Evolutionary conservation across 2,329 filamentous ascomycete genomes (phyloP), one percentile per base, ranked within the genome.

Genomic region (Colletotrichum tofieldiae): DNA sequence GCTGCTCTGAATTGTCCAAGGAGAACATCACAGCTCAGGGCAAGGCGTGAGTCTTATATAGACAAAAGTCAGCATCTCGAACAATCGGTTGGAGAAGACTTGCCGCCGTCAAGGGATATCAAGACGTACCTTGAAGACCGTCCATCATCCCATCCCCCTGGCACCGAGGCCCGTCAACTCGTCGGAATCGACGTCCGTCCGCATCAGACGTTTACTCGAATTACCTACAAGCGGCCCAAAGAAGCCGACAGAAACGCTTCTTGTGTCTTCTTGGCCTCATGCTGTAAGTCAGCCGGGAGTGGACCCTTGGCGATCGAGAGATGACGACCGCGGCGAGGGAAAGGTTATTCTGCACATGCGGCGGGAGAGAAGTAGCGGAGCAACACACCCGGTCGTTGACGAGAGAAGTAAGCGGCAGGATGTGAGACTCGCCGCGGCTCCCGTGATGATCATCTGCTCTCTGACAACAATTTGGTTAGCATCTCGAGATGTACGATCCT

Each of bases 31-130:
- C 32, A 51, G 39, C n/a, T 23, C 32, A 18, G 14, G 59, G n/a
- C 20, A 37, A 32, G 29, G 11, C 35, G 37, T 2, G 59, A 49
- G 45, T 62, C 59, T 62, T 51, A 49, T 62, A 62, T 62, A 62
- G 59, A 62, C 43, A 12, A 51, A 51, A 12, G 29, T 37, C 8
- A 8, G 32, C 45, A 51, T 51, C 59, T 62, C 9, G 43, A 26
- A 51, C 20, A 14, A 5, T 12, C 14, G 54, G 29, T 16, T 32
- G 20, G 35, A 23, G 32, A 16, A 56, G 32, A 37, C 18, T 37
- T 55, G 8, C 29, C n/a, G 52, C 32, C 18, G 51, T 35, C 18
- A 32, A 23, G 18, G 9, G 26, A 54, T 18, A n/a, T 5, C 29
- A 55, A 23, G 35, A 37, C 3, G 52, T 20, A 37, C 11, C 32